These are phyloP conservation scores for Geoglossum cookeanum DNA, from an alignment of 2,329 filamentous ascomycete species.

Conservation along the genomic window DNA sequence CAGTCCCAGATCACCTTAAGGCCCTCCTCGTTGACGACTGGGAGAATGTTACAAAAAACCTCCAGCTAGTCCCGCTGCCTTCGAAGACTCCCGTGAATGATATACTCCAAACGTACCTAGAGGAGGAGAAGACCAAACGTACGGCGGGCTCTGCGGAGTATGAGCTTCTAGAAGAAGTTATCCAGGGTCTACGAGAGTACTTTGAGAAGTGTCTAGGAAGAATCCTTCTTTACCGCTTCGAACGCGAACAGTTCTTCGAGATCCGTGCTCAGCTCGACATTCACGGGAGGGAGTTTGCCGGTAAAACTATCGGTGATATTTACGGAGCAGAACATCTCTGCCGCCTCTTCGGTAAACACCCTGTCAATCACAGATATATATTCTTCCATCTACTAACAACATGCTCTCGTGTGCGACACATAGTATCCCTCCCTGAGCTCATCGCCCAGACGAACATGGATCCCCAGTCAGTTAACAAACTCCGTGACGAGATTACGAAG, in stretches of 20 bases:
- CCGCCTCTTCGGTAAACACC: slow-evolving; percentile 59
- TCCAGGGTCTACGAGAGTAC: slow-evolving; percentile 74
- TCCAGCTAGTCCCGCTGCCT: slow-evolving; percentile 72
- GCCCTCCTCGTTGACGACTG: slow-evolving; percentile 91
- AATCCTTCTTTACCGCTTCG: slow-evolving; percentile 83
- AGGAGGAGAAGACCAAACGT: slow-evolving; percentile 47
- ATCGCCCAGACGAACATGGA: slow-evolving; percentile 98
- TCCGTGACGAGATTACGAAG: slow-evolving; percentile 75
- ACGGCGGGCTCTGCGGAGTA: slow-evolving; percentile 47
- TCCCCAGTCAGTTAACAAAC: slow-evolving; percentile 65
- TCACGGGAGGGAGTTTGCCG: slow-evolving; percentile 41
- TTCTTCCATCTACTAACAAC: background rate
- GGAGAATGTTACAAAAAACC: slow-evolving; percentile 95
- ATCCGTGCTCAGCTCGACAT: slow-evolving; percentile 51
- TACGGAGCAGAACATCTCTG: slow-evolving; percentile 89
- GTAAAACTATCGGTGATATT: slow-evolving; percentile 53
- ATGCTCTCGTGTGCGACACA: slow-evolving; percentile 1
- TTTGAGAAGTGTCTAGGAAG: slow-evolving; percentile 82
- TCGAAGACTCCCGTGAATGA: slow-evolving; percentile 53
- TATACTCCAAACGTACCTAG: slow-evolving; percentile 66
- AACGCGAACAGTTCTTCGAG: slow-evolving; percentile 72
- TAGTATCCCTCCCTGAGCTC: slow-evolving; percentile 80
- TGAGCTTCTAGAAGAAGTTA: slow-evolving; percentile 78
- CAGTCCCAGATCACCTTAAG: slow-evolving; percentile 78
- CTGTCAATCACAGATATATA: slow-evolving; percentile 3